Evolutionary conservation across 202 grass and related monocot species (phyloP).

Genomic region (Brachypodium distachyon): DNA sequence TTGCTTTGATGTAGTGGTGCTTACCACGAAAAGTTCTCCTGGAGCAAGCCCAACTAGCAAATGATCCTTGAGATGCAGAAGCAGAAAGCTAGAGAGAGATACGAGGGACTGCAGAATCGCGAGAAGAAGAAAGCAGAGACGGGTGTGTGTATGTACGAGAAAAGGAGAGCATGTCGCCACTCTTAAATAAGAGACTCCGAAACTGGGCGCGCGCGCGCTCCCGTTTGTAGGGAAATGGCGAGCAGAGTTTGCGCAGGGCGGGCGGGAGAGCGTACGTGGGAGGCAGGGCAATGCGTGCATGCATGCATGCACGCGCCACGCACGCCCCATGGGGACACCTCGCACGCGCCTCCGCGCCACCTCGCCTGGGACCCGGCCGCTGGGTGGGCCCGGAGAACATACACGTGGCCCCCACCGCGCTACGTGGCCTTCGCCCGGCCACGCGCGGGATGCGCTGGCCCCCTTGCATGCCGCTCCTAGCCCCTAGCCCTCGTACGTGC

Average conservation of each 20-base stretch:
- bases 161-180: neutral
- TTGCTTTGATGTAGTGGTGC: neutral
- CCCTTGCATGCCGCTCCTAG: conserved; percentile 22
- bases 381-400: neutral
- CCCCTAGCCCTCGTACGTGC: conserved; percentile 1
- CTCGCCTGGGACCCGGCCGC: neutral
- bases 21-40: neutral
- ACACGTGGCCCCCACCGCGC: conserved; percentile 33
- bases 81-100: neutral
- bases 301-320: conserved; percentile 32
- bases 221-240: neutral
- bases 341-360: conserved; percentile 21
- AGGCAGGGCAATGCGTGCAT: neutral
- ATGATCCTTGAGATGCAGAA: neutral
- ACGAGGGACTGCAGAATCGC: neutral
- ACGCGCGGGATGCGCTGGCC: conserved; percentile 42
- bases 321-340: conserved; percentile 33
- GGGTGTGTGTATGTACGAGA: neutral
- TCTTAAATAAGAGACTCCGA: conserved; percentile 9
- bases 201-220: neutral
- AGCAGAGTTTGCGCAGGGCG: neutral
- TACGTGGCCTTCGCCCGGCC: conserved; percentile 30
- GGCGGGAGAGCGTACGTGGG: conserved; percentile 19
- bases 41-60: too few species aligned
- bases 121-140: neutral